Evolutionary conservation across 2,329 filamentous ascomycete genomes (phyloP).

Genomic region (Fusarium penzigii): DNA sequence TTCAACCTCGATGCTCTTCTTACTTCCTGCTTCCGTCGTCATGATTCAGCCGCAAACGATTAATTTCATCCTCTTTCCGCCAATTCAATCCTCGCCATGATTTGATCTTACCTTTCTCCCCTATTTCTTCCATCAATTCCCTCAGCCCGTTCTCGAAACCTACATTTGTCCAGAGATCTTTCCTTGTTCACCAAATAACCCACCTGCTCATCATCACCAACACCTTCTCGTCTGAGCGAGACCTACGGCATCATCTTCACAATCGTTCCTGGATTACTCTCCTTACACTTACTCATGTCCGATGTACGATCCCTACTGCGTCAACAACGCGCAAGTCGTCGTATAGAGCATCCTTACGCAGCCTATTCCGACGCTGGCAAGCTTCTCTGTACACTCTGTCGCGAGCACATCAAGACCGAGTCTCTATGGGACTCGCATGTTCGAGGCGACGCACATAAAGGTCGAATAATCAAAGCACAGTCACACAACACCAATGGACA

Average conservation of each 20-base stretch:
- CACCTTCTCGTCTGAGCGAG: conserved; percentile 1
- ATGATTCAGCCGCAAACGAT: conserved; percentile 4
- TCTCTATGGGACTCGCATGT: conserved; percentile 67
- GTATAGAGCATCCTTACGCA: conserved; percentile 70
- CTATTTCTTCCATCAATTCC: conserved; percentile 1
- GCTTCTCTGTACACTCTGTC: conserved; percentile 68
- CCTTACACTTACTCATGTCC: conserved; percentile 55
- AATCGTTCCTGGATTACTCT: conserved; percentile 1
- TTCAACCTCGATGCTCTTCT: not conserved
- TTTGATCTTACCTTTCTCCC: conserved; percentile 7
- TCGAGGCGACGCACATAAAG: conserved; percentile 45
- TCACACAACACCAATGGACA: conserved; percentile 17
- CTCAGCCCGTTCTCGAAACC: not conserved
- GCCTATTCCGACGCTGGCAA: conserved; percentile 68
- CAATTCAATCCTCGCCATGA: conserved; percentile 13
- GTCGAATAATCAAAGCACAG: conserved; percentile 24
- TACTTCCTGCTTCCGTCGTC: conserved; percentile 15
- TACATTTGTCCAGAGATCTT: not conserved
- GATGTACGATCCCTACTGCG: conserved; percentile 80
- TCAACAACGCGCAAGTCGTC: conserved; percentile 72
- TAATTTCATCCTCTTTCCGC: conserved; percentile 5
- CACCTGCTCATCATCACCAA: conserved; percentile 5
- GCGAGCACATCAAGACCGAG: conserved; percentile 64
- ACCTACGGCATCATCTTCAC: not conserved
- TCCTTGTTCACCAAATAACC: not conserved